Evolutionary conservation across 1,139 yeast species (phyloP).

Genomic region (Suhomyces maxii): DNA sequence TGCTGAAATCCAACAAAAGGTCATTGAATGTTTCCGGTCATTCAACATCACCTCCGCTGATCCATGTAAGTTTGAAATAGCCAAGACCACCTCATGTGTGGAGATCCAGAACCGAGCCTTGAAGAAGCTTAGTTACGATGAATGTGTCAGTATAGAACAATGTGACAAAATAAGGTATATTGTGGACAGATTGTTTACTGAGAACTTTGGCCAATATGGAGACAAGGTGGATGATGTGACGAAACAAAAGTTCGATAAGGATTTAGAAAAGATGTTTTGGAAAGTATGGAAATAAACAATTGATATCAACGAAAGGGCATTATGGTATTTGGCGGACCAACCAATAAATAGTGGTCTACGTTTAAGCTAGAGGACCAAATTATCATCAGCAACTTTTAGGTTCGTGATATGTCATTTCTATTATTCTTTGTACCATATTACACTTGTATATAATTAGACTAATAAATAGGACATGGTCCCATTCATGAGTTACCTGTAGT

Average conservation of each 20-base stretch:
- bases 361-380: too few relatives aligned
- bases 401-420: too few relatives aligned
- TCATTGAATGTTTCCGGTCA: slow-evolving; percentile 38
- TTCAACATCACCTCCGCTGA: slow-evolving; percentile 29
- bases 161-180: slow-evolving; percentile 40
- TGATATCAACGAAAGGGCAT: too few relatives aligned
- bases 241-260: slow-evolving; percentile 27
- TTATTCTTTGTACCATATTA: too few relatives aligned
- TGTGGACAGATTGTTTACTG: slow-evolving; percentile 38
- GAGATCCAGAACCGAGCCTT: slow-evolving; percentile 39
- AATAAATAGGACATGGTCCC: too few relatives aligned
- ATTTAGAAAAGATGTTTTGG: slow-evolving; percentile 34
- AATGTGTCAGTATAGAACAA: slow-evolving; percentile 40
- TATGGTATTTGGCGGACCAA: too few relatives aligned
- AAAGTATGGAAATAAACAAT: slow-evolving; percentile 43
- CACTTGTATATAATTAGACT: too few relatives aligned
- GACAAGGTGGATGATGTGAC: slow-evolving; percentile 31
- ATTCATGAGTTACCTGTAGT: too few relatives aligned
- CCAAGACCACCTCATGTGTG: slow-evolving; percentile 29
- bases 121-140: slow-evolving; percentile 37
- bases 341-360: too few relatives aligned
- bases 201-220: slow-evolving; percentile 44
- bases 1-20: slow-evolving; percentile 42
- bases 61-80: slow-evolving; percentile 34
- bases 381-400: too few relatives aligned